Base-by-base conservation (phyloP, 306 rosid species). In the Macrotyloma uniflorum region DNA sequence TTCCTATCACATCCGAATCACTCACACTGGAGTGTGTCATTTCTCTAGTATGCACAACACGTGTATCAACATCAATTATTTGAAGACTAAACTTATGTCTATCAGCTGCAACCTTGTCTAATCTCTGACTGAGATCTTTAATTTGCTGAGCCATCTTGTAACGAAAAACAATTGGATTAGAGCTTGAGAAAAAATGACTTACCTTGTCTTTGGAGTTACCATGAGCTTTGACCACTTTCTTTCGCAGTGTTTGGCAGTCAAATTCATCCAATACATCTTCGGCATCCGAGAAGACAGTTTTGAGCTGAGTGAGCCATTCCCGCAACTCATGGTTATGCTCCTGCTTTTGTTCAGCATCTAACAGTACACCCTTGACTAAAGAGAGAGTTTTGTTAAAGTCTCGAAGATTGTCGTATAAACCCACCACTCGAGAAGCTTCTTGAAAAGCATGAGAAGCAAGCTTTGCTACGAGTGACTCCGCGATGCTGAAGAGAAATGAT, bases 1-100 rank as follows among this genome's bases (percentile, higher is more conserved):
- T 82, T 49, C 85, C 88, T 24, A 87, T 16, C 20, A 80, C 82
- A 10, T 85, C 59, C 5, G 79, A 79, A 26, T 71, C 68, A 28
- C 5, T 38, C 5, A 51, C 58, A 19, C 12, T 5, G 14, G 26
- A 18, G 58, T 51, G 58, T 19, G 58, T 51, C 26, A 19, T 51
- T 0, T 51, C 26, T 19, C 58, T 51, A 10, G 23, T 3, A 38
- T 38, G 0, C 9, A 38, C 43, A 8, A 51, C 58, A 51, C 58
- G 13, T 3, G 6, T 53, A 1, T 53, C 61, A 53, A 53, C 28
- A 53, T 53, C 6, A 53, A 20, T 53, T 53, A 20, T 53, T 20
- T 53, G 28, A 53, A 53, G 61, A 53, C 28, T 26, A 53, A 53
- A 53, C 30, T 53, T 53, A 53, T 20, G 30, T 11, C 61, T 53